Percentiles rank a stretch among this genome's conserved stretches.
Evolutionary conservation across 202 grass and related monocot species (phyloP).

Genomic region (Schoenoplectus triqueter): DNA sequence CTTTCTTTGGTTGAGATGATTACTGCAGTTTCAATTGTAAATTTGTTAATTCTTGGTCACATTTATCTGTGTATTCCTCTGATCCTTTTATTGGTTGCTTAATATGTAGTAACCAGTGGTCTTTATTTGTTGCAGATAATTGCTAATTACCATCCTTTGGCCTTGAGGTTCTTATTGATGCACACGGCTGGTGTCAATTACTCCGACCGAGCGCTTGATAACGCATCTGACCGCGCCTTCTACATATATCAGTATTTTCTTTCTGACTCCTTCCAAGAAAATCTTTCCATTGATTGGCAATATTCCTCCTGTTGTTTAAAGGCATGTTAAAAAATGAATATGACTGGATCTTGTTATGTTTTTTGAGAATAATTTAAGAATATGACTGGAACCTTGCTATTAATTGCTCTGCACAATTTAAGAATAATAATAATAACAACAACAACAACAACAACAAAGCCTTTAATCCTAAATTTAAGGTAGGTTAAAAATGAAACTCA

Average conservation of each 20-base stretch:
- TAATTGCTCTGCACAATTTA: not conserved
- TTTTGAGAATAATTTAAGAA: not conserved
- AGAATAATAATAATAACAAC: not conserved
- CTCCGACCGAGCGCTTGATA: constrained; percentile 69
- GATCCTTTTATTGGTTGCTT: not conserved
- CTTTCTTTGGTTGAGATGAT: not conserved
- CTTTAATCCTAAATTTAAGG: too few species aligned
- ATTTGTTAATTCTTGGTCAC: not conserved
- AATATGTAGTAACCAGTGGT: not conserved
- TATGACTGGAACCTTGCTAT: not conserved
- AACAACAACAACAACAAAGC: too few species aligned
- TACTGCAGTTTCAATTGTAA: not conserved
- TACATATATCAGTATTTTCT: constrained; percentile 74
- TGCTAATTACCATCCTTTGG: constrained; percentile 83
- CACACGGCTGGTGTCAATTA: constrained; percentile 87
- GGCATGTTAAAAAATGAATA: not conserved
- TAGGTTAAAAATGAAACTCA: too few species aligned
- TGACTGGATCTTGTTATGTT: too few species aligned
- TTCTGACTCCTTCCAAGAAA: not conserved
- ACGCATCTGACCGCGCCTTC: constrained; percentile 74
- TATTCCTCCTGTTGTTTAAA: constrained; percentile 4
- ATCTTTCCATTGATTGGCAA: not conserved
- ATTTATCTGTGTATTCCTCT: not conserved
- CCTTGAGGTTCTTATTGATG: constrained; percentile 95
- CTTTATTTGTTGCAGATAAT: constrained; percentile 58